Conservation (phyloP, 768 basidiomycete species). For the Hemileccinum impolitum region DNA sequence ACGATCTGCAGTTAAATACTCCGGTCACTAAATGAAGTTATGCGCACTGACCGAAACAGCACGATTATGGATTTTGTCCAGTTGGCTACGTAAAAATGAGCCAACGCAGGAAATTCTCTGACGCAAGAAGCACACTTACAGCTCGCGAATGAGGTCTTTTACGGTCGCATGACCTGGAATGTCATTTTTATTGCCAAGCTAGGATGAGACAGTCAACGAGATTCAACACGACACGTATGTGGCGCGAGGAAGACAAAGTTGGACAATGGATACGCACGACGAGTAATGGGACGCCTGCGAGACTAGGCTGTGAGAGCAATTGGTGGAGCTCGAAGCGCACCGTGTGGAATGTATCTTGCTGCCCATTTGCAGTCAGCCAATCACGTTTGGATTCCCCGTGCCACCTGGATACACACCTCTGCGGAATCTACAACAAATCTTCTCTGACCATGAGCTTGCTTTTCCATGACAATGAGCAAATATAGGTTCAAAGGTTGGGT, state of each 20-base stretch:
- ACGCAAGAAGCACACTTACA: conserved; percentile 43
- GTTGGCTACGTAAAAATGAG: conserved; percentile 40
- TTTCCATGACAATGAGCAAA: background rate
- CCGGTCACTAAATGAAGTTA: background rate
- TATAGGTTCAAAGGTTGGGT: background rate
- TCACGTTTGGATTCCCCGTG: background rate
- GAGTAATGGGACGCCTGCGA: conserved; percentile 73
- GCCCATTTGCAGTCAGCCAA: conserved; percentile 7
- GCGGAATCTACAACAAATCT: conserved; percentile 93
- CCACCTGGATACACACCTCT: conserved; percentile 55
- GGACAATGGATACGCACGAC: conserved; percentile 52
- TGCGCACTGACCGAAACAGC: conserved; percentile 74
- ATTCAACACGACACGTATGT: background rate
- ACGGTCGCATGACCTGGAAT: conserved; percentile 70
- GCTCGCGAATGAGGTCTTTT: conserved; percentile 75
- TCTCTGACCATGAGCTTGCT: conserved; percentile 16
- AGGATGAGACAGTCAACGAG: background rate
- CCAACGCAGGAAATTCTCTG: background rate
- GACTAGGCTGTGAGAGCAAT: conserved; percentile 60
- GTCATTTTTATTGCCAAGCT: conserved; percentile 96
- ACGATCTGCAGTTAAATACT: background rate
- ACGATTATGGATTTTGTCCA: conserved; percentile 76
- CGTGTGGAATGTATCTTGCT: conserved; percentile 81
- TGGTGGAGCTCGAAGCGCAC: conserved; percentile 84
- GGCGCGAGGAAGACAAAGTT: background rate